phyloP scores from a whole-genome alignment of 306 rosid genomes.

The Begonia loranthoides region DNA sequence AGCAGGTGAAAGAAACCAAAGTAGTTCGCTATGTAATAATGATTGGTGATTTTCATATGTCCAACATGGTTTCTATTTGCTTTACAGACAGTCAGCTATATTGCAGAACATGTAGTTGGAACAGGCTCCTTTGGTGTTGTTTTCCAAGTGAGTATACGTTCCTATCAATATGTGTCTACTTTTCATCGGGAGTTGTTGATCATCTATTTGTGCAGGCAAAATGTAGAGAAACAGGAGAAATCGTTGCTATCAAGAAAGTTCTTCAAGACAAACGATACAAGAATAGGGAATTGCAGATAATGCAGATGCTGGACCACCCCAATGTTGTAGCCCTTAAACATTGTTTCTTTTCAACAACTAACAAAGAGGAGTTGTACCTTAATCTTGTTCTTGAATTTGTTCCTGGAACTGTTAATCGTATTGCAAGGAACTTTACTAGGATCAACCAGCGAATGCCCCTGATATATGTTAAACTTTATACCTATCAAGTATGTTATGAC shows the following conservation, averaged over 20 bases:
- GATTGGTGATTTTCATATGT: conserved; percentile 6
- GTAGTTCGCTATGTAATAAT: background rate
- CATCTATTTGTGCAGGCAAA: conserved; percentile 46
- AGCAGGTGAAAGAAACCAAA: conserved; percentile 44
- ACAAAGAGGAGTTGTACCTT: conserved; percentile 86
- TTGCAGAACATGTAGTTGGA: conserved; percentile 87
- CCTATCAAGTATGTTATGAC: conserved; percentile 59
- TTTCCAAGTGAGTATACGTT: conserved; percentile 47
- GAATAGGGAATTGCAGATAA: conserved; percentile 90
- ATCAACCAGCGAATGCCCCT: conserved; percentile 91
- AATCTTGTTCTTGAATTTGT: conserved; percentile 95
- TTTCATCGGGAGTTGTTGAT: background rate
- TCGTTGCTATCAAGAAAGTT: conserved; percentile 96
- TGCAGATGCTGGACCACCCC: conserved; percentile 99
- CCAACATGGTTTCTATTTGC: conserved; percentile 10
- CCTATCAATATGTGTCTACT: background rate
- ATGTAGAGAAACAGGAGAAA: conserved; percentile 97
- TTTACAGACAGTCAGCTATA: conserved; percentile 64
- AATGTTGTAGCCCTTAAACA: conserved; percentile 82
- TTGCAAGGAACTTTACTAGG: conserved; percentile 81
- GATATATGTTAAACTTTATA: conserved; percentile 84
- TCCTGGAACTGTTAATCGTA: conserved; percentile 82
- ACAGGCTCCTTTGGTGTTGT: conserved; percentile 98
- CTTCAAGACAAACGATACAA: conserved; percentile 98
- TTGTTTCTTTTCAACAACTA: conserved; percentile 83